Evolutionary conservation across 2,329 filamentous ascomycete species (phyloP).

Genomic region (Lizonia empirigonia): DNA sequence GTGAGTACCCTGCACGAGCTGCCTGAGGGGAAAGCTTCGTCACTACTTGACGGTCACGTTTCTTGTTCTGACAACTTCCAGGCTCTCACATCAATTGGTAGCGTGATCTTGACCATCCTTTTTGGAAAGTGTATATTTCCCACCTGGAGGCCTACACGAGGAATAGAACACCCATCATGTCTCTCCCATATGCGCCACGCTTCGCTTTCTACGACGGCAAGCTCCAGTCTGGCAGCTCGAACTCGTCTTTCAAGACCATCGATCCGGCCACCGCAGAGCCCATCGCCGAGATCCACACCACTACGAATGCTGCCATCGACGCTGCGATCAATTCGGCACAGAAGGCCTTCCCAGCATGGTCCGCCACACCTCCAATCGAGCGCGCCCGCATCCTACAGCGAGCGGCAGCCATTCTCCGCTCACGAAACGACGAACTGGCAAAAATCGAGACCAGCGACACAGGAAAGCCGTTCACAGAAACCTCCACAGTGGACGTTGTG

Average conservation of each 20-base stretch:
- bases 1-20: slow-evolving; percentile 4
- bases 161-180: slow-evolving; percentile 26
- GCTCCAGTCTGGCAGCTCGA: slow-evolving; percentile 64
- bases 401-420: slow-evolving; percentile 74
- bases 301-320: slow-evolving; percentile 71
- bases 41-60: slow-evolving; percentile 3
- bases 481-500: slow-evolving; percentile 79
- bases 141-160: neutral
- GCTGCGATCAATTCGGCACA: slow-evolving; percentile 73
- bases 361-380: slow-evolving; percentile 72
- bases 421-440: slow-evolving; percentile 80
- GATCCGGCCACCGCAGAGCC: slow-evolving; percentile 74
- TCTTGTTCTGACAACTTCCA: neutral
- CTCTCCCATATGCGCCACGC: slow-evolving; percentile 56
- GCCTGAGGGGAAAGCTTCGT: neutral
- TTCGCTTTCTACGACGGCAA: slow-evolving; percentile 79
- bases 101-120: neutral
- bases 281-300: slow-evolving; percentile 73
- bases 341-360: slow-evolving; percentile 76
- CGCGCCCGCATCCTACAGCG: slow-evolving; percentile 79
- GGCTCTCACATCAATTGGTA: neutral
- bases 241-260: slow-evolving; percentile 71
- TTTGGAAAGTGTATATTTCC: no score
- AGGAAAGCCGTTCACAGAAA: slow-evolving; percentile 84
- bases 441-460: slow-evolving; percentile 82